These are phyloP conservation scores for Saccharomyces hybrid DNA, from an alignment of 1,139 yeast genomes.

Conservation along the genomic window DNA sequence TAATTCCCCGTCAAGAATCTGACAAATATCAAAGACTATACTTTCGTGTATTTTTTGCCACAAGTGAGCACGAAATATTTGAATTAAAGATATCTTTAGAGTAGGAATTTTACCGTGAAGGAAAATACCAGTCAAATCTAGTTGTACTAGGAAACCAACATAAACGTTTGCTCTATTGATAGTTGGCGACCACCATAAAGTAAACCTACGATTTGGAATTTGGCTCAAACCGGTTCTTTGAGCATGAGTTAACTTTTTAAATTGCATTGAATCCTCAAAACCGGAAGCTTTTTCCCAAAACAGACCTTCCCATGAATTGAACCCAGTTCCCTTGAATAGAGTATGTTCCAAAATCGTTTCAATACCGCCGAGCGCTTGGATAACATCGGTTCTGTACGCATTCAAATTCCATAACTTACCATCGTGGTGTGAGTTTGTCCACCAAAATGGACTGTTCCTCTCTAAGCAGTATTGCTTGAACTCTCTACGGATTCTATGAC, in stretches of 20 bases:
- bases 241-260: conserved; percentile 92
- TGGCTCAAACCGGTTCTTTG: conserved; percentile 96
- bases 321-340: conserved; percentile 91
- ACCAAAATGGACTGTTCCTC: conserved; percentile 87
- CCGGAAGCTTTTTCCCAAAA: conserved; percentile 98
- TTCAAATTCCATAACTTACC: conserved; percentile 93
- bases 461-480: conserved; percentile 71
- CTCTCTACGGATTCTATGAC: conserved; percentile 76
- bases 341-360: conserved; percentile 96
- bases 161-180: conserved; percentile 96
- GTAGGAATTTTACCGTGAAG: conserved; percentile 98
- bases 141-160: conserved; percentile 93
- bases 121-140: conserved; percentile 94
- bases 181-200: conserved; percentile 99
- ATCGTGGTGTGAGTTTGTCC: conserved; percentile 91
- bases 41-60: conserved; percentile 99
- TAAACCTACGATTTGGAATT: conserved; percentile 94
- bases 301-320: conserved; percentile 96
- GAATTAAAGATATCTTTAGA: conserved; percentile 87
- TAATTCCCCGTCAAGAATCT: conserved; percentile 81
- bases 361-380: conserved; percentile 95
- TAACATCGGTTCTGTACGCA: conserved; percentile 90
- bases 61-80: conserved; percentile 92
- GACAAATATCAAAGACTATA: conserved; percentile 87
- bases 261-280: conserved; percentile 90